Evolutionary conservation across 768 basidiomycete species (phyloP).

Genomic region (Phaffia tasmanica): DNA sequence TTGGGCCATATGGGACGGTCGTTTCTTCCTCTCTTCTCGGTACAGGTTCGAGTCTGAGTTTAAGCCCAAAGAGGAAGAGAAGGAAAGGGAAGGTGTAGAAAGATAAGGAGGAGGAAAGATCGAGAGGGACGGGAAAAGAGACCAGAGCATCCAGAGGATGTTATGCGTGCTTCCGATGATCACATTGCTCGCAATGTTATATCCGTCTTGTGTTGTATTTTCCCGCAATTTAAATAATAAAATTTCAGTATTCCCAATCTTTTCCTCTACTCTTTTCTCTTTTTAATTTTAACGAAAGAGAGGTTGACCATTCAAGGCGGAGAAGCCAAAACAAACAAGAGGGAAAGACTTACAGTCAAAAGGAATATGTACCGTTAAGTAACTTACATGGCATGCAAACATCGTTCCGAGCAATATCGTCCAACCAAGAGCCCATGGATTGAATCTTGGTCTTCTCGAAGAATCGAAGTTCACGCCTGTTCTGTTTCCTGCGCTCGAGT

Average conservation of each 20-base stretch:
- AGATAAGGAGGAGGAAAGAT: constrained; percentile 39
- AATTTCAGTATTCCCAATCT: no score
- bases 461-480: constrained; percentile 31
- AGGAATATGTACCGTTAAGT: neutral
- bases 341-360: constrained; percentile 19
- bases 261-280: no score
- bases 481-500: neutral
- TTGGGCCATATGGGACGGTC: constrained; percentile 28
- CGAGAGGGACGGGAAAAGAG: constrained; percentile 43
- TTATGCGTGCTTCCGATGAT: constrained; percentile 67
- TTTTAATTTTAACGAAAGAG: no score
- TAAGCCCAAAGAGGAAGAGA: constrained; percentile 25
- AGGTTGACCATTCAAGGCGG: neutral
- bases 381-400: constrained; percentile 38
- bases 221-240: no score
- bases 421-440: constrained; percentile 23
- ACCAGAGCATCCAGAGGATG: constrained; percentile 65
- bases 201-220: constrained; percentile 83
- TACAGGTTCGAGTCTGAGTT: neutral
- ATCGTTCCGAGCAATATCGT: constrained; percentile 43
- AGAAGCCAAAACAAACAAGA: neutral
- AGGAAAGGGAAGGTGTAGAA: constrained; percentile 45
- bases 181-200: constrained; percentile 82
- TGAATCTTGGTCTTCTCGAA: constrained; percentile 32
- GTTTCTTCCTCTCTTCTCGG: constrained; percentile 45